Evolutionary conservation across 495 filamentous ascomycete species (phyloP).

Genomic region (Neurospora hispaniola): DNA sequence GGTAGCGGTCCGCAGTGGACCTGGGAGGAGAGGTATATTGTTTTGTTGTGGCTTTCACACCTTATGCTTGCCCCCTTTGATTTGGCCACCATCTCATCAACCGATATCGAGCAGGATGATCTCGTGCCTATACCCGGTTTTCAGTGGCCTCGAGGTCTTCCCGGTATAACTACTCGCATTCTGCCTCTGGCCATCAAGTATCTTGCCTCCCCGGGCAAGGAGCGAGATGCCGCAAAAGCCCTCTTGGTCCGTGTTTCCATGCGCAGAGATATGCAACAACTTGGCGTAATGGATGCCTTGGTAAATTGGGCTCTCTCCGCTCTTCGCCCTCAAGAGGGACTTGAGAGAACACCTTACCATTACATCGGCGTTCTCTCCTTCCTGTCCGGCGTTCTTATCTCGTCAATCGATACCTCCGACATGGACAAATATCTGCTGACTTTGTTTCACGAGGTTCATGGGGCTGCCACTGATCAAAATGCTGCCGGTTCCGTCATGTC

Average conservation of each 20-base stretch:
- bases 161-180: slow-evolving; percentile 59
- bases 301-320: slow-evolving; percentile 56
- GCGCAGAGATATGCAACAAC: slow-evolving; percentile 74
- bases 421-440: slow-evolving; percentile 36
- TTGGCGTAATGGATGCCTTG: slow-evolving; percentile 55
- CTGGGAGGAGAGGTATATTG: slow-evolving; percentile 86
- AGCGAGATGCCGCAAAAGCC: slow-evolving; percentile 72
- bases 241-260: slow-evolving; percentile 75
- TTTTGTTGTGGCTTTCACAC: slow-evolving; percentile 88
- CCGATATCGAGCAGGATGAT: slow-evolving; percentile 28
- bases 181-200: slow-evolving; percentile 59
- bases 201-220: slow-evolving; percentile 68
- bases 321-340: slow-evolving; percentile 30
- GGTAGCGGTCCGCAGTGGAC: slow-evolving; percentile 28
- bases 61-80: slow-evolving; percentile 90
- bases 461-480: slow-evolving; percentile 25
- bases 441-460: slow-evolving; percentile 41
- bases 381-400: slow-evolving; percentile 56
- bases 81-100: slow-evolving; percentile 69
- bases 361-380: slow-evolving; percentile 70
- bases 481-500: slow-evolving; percentile 39
- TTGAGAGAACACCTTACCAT: slow-evolving; percentile 31
- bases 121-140: slow-evolving; percentile 26
- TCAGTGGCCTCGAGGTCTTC: slow-evolving; percentile 42
- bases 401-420: slow-evolving; percentile 37